Conservation (phyloP, 257 asterid genomes). For the Lavandula angustifolia region DNA sequence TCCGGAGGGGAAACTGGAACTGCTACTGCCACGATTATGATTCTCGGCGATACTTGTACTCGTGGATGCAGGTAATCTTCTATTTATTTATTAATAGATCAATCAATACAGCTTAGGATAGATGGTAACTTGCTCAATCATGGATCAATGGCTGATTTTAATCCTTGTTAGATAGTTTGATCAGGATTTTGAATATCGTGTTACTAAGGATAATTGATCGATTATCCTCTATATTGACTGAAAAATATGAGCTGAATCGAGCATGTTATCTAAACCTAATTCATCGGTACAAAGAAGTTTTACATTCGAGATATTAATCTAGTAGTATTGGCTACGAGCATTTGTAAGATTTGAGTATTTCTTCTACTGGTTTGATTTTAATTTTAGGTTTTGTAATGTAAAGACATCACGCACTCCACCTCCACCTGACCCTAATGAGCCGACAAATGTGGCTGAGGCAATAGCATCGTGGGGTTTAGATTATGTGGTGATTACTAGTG, state of each 20-base stretch:
- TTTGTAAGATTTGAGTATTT: slow-evolving; percentile 14
- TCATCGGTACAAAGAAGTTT: neutral
- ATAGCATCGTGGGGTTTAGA: slow-evolving; percentile 99
- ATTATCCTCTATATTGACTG: neutral
- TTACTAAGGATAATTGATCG: neutral
- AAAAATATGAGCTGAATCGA: neutral
- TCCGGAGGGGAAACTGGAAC: slow-evolving; percentile 99
- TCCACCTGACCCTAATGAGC: slow-evolving; percentile 96
- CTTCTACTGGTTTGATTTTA: slow-evolving; percentile 14
- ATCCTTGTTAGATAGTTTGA: neutral
- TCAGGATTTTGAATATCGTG: neutral
- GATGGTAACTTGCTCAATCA: slow-evolving; percentile 4
- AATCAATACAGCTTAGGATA: neutral
- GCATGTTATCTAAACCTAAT: neutral
- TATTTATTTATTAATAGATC: neutral
- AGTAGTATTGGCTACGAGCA: neutral
- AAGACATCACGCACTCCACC: slow-evolving; percentile 98
- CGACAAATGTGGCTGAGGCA: slow-evolving; percentile 96
- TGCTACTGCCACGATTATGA: slow-evolving; percentile 98
- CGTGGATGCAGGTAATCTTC: slow-evolving; percentile 82
- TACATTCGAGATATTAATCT: neutral
- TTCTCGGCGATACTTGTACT: slow-evolving; percentile 94
- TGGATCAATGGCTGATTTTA: slow-evolving; percentile 5
- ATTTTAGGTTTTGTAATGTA: slow-evolving; percentile 90
- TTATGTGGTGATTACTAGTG: slow-evolving; percentile 95